Evolutionary conservation across 768 basidiomycete species (phyloP), one percentile per base, ranked within the genome.

Genomic region (Porphyrellus cyaneotinctus): DNA sequence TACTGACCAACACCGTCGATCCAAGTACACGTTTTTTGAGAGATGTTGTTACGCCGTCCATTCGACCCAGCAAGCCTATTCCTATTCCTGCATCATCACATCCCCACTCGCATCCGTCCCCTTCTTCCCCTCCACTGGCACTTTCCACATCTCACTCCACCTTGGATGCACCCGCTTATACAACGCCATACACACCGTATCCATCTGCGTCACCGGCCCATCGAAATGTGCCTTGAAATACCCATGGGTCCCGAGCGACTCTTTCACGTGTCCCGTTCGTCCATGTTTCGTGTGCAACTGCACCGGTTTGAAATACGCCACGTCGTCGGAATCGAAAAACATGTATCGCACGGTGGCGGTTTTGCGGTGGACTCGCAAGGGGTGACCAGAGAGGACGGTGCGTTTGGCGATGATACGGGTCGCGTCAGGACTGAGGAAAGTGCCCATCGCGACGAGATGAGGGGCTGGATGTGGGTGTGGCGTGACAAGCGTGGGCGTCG

Each of bases 191-290:
- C 94, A 97, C 51, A 97, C 81, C 15, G 93, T 95, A 60, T 98
- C 97, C 93, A 97, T 95, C 75, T 94, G 92, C 64, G 81, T 87
- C 61, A 97, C 84, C 20, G 88, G 91, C 14, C 90, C 91, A 65
- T 97, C 94, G 70, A 94, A 93, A 68, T 91, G 82, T 17, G 93
- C 95, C 75, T 98, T 98, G 80, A 94, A 92, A 72, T 97, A 93
- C 28, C 95, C 97, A 64, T 99, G 95, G 28, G 94, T 98, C 43
- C 95, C 95, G 17, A 99, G 84, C 10, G 91, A 87, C 71, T 94
- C 95, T 43, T 78, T 78, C 60, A 95, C 90, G 70, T 99, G 94
- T 2, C 95, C 97, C 23, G 78, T 78, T 20, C 91, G 80, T 11
- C 95, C 95, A 54, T 87, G 80, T 71, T 97, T 99, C 4, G 94